Evolutionary conservation across 2,329 filamentous ascomycete species (phyloP).

Genomic region (Aspergillus pseudotamarii): DNA sequence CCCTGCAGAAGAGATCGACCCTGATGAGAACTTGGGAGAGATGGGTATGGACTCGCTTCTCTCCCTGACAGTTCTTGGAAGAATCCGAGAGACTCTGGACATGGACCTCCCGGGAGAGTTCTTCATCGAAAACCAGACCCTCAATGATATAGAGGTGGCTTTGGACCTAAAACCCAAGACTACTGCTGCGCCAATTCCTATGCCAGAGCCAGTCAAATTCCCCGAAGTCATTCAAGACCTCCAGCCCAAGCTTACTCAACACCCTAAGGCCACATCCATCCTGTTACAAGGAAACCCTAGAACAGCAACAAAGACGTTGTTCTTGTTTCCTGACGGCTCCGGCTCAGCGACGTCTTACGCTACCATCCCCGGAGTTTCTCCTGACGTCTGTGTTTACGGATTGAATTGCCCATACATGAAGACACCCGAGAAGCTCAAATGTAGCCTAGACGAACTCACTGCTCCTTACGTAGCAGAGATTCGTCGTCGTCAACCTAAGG

Average conservation of each 20-base stretch:
- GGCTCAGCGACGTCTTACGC: slow-evolving; percentile 52
- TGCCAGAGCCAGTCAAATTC: slow-evolving; percentile 24
- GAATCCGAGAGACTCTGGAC: slow-evolving; percentile 47
- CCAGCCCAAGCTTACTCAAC: slow-evolving; percentile 19
- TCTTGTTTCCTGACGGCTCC: slow-evolving; percentile 50
- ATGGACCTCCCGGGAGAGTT: slow-evolving; percentile 48
- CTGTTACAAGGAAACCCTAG: slow-evolving; percentile 47
- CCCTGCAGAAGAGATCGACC: slow-evolving; percentile 42
- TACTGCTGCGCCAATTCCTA: slow-evolving; percentile 14
- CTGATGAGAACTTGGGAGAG: slow-evolving; percentile 43
- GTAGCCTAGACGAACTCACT: slow-evolving; percentile 40
- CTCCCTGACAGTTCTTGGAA: slow-evolving; percentile 48
- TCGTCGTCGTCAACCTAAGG: slow-evolving; percentile 50
- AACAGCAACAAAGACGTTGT: slow-evolving; percentile 45
- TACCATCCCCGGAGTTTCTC: slow-evolving; percentile 43
- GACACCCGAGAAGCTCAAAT: slow-evolving; percentile 39
- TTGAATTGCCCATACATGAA: slow-evolving; percentile 50
- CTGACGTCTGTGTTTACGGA: slow-evolving; percentile 47
- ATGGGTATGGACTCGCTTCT: slow-evolving; percentile 52
- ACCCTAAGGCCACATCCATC: slow-evolving; percentile 46
- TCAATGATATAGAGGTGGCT: slow-evolving; percentile 42
- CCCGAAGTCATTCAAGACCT: slow-evolving; percentile 25
- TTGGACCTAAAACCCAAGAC: slow-evolving; percentile 43
- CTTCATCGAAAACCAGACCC: slow-evolving; percentile 47
- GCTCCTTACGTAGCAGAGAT: slow-evolving; percentile 48